phyloP scores from a whole-genome alignment of 2,329 filamentous ascomycete species.

The Fusarium sp. region DNA sequence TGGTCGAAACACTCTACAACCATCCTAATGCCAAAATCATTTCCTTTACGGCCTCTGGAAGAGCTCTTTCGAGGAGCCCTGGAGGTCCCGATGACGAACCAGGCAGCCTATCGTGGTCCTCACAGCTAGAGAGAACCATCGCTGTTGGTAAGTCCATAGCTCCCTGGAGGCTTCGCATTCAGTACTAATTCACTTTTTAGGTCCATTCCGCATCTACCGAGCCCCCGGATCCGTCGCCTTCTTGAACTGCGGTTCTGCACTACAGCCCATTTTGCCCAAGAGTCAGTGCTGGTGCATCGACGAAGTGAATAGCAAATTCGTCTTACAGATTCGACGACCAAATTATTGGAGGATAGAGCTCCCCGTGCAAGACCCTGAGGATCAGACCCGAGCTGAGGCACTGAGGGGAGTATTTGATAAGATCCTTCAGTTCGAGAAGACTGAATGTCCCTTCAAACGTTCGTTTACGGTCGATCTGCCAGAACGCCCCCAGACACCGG shows the following conservation, averaged over 20 bases:
- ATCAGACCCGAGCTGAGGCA: slow-evolving; percentile 69
- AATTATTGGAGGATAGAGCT: slow-evolving; percentile 94
- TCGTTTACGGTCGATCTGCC: slow-evolving; percentile 81
- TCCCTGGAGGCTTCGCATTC: too few species aligned
- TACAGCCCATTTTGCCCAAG: slow-evolving; percentile 88
- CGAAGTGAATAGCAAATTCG: slow-evolving; percentile 81
- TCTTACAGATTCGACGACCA: slow-evolving; percentile 85
- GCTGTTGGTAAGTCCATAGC: slow-evolving; percentile 71
- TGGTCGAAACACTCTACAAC: slow-evolving; percentile 78
- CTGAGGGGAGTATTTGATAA: slow-evolving; percentile 77
- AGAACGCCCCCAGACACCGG: slow-evolving; percentile 72
- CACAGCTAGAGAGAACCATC: slow-evolving; percentile 82
- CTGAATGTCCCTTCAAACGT: slow-evolving; percentile 85
- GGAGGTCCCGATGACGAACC: slow-evolving; percentile 56
- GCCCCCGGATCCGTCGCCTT: slow-evolving; percentile 89
- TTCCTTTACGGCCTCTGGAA: slow-evolving; percentile 59
- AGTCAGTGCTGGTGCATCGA: slow-evolving; percentile 96
- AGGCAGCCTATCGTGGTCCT: slow-evolving; percentile 78
- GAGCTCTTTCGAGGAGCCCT: slow-evolving; percentile 47
- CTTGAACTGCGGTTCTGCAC: slow-evolving; percentile 83
- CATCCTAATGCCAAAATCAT: slow-evolving; percentile 79
- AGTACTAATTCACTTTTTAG: slow-evolving; percentile 51
- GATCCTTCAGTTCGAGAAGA: slow-evolving; percentile 88
- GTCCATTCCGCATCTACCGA: slow-evolving; percentile 84
- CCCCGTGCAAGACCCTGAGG: slow-evolving; percentile 65